Conservation (phyloP, 1,284 basidiomycete species). For the Xerocomus nothofagi region DNA sequence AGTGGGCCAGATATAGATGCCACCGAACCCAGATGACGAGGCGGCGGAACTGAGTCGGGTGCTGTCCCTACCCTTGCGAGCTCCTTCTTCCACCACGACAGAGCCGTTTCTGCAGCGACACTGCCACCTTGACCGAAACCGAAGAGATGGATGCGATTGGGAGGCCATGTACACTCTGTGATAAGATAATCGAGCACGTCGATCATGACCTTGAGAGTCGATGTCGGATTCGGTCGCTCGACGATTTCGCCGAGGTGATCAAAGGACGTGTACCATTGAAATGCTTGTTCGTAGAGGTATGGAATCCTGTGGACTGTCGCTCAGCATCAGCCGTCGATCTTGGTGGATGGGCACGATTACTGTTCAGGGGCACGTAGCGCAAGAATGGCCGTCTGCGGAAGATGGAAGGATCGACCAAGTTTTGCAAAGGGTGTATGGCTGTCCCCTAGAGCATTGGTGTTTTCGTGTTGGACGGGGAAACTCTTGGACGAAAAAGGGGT, state of each 20-base stretch:
- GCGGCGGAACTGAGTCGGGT: slow-evolving; percentile 7
- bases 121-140: slow-evolving; percentile 91
- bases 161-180: slow-evolving; percentile 63
- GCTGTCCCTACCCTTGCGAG: slow-evolving; percentile 10
- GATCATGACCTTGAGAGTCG: slow-evolving; percentile 57
- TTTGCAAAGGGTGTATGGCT: slow-evolving; percentile 75
- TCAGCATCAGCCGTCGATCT: slow-evolving; percentile 16
- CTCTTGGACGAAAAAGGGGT: not conserved
- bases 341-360: slow-evolving; percentile 10
- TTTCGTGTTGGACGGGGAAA: not conserved
- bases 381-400: slow-evolving; percentile 85
- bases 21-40: slow-evolving; percentile 58
- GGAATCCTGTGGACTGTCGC: slow-evolving; percentile 57
- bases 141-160: slow-evolving; percentile 75
- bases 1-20: slow-evolving; percentile 71
- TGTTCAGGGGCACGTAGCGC: slow-evolving; percentile 78
- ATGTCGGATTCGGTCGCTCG: slow-evolving; percentile 67
- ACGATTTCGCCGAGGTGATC: slow-evolving; percentile 76
- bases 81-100: slow-evolving; percentile 35
- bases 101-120: slow-evolving; percentile 72
- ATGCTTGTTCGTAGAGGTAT: slow-evolving; percentile 76
- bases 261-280: slow-evolving; percentile 89
- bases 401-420: slow-evolving; percentile 70
- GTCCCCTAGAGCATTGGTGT: slow-evolving; percentile 58
- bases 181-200: slow-evolving; percentile 59